Conservation (phyloP, 1,139 yeast genomes). For the Suhomyces choctaworum region DNA sequence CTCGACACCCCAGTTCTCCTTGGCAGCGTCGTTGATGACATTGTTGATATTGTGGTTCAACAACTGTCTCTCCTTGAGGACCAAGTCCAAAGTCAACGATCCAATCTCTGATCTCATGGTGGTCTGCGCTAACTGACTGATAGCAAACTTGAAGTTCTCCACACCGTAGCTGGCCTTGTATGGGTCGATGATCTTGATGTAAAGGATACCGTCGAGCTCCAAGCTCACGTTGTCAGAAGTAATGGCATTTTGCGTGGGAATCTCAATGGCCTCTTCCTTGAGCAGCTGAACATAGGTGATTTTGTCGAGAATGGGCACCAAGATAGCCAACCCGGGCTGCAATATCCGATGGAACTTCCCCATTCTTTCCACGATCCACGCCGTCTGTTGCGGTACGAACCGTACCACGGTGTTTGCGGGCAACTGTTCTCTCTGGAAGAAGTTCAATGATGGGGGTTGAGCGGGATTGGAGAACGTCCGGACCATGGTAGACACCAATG, state of each 20-base stretch:
- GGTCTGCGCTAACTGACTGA: constrained; percentile 83
- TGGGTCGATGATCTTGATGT: constrained; percentile 75
- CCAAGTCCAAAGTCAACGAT: constrained; percentile 74
- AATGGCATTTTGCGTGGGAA: constrained; percentile 82
- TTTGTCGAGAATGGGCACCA: constrained; percentile 71
- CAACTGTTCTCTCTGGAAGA: constrained; percentile 64
- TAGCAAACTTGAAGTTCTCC: constrained; percentile 84
- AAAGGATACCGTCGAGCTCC: constrained; percentile 82
- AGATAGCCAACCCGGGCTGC: constrained; percentile 74
- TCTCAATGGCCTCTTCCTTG: constrained; percentile 81
- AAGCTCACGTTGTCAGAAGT: constrained; percentile 84
- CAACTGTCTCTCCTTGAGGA: constrained; percentile 70
- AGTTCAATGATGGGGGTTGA: constrained; percentile 36
- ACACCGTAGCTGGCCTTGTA: constrained; percentile 88
- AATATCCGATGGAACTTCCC: constrained; percentile 77
- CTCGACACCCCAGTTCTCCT: constrained; percentile 78
- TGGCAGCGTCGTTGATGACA: constrained; percentile 84
- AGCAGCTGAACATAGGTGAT: constrained; percentile 80
- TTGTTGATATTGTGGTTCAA: constrained; percentile 71
- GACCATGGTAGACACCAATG: neutral
- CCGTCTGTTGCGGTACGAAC: constrained; percentile 89
- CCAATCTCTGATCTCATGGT: constrained; percentile 92
- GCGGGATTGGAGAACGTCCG: constrained; percentile 8
- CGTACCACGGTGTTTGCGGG: constrained; percentile 74
- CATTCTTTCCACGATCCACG: constrained; percentile 92